phyloP scores from a whole-genome alignment of 768 basidiomycete species.

The Auriscalpium microsporum region DNA sequence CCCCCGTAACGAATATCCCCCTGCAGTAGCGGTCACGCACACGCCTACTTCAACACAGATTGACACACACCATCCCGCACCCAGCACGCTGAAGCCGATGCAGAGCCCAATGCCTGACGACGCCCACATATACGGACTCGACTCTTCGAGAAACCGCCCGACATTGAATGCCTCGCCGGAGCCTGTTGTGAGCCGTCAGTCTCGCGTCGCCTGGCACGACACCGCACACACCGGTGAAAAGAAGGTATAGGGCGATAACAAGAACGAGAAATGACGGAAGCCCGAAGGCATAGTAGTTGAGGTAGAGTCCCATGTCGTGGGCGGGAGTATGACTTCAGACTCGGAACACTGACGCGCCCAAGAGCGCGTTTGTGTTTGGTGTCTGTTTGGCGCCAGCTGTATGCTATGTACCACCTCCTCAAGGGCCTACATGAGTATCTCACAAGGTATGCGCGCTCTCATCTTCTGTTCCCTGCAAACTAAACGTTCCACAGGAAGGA shows the following conservation, averaged over 20 bases:
- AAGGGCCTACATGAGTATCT: constrained; percentile 87
- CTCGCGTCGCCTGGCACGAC: background rate
- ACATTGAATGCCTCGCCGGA: constrained; percentile 92
- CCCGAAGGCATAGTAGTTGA: constrained; percentile 56
- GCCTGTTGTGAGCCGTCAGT: constrained; percentile 33
- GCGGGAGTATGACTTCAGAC: constrained; percentile 2
- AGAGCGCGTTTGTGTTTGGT: background rate
- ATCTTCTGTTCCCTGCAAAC: background rate
- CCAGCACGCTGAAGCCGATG: constrained; percentile 87
- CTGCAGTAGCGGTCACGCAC: constrained; percentile 32
- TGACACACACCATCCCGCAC: constrained; percentile 84
- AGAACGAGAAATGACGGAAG: constrained; percentile 55
- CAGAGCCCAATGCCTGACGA: constrained; percentile 86
- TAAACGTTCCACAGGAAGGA: constrained; percentile 46
- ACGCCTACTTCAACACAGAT: background rate
- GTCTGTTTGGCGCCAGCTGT: background rate
- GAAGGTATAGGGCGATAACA: constrained; percentile 73
- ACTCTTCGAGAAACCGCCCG: constrained; percentile 88
- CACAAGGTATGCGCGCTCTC: constrained; percentile 46
- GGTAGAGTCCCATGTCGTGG: constrained; percentile 25
- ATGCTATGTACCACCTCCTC: constrained; percentile 84
- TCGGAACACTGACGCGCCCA: background rate
- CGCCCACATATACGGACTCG: constrained; percentile 90
- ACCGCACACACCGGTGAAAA: constrained; percentile 66
- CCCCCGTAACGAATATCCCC: constrained; percentile 96